Evolutionary conservation across 768 basidiomycete genomes (phyloP).

Genomic region (Kondoa malvinella): DNA sequence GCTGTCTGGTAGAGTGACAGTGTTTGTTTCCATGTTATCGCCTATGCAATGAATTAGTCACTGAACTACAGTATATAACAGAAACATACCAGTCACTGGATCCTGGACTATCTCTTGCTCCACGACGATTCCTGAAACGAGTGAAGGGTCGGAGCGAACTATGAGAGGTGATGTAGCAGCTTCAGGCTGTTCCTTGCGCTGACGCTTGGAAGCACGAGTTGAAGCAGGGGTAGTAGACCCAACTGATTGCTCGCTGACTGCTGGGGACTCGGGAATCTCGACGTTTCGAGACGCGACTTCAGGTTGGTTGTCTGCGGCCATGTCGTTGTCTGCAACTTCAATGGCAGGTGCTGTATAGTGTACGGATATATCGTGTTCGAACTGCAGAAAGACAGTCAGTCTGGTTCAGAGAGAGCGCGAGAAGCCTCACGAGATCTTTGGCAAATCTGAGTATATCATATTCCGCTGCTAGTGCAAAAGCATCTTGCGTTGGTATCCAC

Average conservation of each 20-base stretch:
- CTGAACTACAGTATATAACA: not conserved
- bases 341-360: not conserved
- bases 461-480: constrained; percentile 18
- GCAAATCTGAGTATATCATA: constrained; percentile 20
- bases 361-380: not conserved
- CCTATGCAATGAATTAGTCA: not conserved
- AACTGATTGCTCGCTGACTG: not conserved
- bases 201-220: constrained; percentile 3
- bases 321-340: no score
- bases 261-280: not conserved
- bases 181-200: not conserved
- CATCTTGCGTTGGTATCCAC: constrained; percentile 21
- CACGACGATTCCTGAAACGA: not conserved
- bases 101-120: not conserved
- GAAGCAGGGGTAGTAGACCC: not conserved
- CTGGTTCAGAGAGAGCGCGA: no score
- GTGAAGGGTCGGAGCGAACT: not conserved
- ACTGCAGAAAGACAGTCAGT: no score
- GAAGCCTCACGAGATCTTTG: constrained; percentile 10
- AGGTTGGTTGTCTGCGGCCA: no score
- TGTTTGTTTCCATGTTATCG: not conserved
- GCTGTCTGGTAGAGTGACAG: not conserved
- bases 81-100: not conserved
- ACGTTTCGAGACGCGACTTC: no score
- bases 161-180: not conserved